Evolutionary conservation across 306 rosid species (phyloP), one percentile per base, ranked within the genome.

Genomic region (Begonia fuchsioides): DNA sequence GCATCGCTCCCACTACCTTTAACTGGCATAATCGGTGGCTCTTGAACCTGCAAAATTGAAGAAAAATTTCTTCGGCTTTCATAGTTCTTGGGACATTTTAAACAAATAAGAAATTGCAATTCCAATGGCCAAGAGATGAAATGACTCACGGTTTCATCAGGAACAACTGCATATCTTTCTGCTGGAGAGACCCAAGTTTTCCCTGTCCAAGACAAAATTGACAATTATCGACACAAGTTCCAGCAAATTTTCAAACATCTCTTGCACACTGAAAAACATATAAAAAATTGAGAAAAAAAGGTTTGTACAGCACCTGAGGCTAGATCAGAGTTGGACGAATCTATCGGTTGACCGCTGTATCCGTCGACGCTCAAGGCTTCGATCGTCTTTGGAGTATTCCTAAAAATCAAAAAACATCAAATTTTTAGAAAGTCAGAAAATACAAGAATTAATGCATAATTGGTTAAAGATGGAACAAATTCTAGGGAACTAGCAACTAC

Each of bases 91-190:
- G 5, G 2, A 38, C 16, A 13, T 47, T 26, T 26, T 26, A 5
- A 26, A 26, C 35, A 26, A 4, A 4, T 26, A 26, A 26, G 35
- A 26, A 26, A 26, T 26, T 26, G 32, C 35, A 26, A 26, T 26
- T 26, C 35, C 35, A 26, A 26, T 26, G 35, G 35, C 35, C 35
- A 26, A 26, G 35, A 3, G 35, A 6, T 5, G 8, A 8, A 26
- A 26, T 26, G 35, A 63, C 97, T 84, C 73, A 90, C 97, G 44
- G 76, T 47, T 76, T 90, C 97, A 65, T 79, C 95, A 10, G 97
- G 97, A 63, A 90, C 97, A 62, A 90, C 73, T 9, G 97, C 95
- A 69, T 90, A 90, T 81, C 95, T 79, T 72, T 64, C 85, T 3
- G 92, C 65, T 12, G 72, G 82, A 14, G 97, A 76, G 38, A 72